Evolutionary conservation across 495 filamentous ascomycete species (phyloP), one percentile per base, ranked within the genome.

Genomic region (Xylaria telfairii): DNA sequence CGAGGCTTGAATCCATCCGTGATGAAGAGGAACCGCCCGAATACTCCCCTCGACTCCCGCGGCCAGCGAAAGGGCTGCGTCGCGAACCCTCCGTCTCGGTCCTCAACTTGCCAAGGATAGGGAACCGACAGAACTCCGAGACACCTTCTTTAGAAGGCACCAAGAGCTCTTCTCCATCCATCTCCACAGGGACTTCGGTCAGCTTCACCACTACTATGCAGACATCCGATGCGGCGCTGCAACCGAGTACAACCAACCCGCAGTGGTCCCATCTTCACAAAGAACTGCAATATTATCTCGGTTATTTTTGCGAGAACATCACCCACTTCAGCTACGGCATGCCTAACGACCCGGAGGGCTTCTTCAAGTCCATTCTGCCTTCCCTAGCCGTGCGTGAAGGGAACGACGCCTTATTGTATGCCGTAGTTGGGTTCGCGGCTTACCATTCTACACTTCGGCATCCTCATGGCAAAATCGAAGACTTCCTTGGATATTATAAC

Each of bases 401-500:
- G 13, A 78, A 78, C 47, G 92, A 97, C 60, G 91, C 95, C 21
- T 86, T 99, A 15, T 83, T 97, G 42, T 92, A 97, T 77, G 96
- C 94, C 0, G 85, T 98, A 19, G 92, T 93, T n/a, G 94, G 92
- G 32, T 98, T 97, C 77, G 84, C 95, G 0, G 93, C 95, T 19
- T 99, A 97, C 78, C 94, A 95, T 73, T 85, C 92, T 70, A 91
- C 91, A 24, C 77, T 98, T 70, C 85, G 83, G 46, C 87, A 87
- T 54, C 87, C 90, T 5, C 83, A 88, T 53, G 93, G 91, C 15
- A 89, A 88, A 69, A 89, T 97, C 21, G 87, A 90, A 67, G 89
- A 90, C 54, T 99, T 99, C 76, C 82, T 99, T 34, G 88, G 90
- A 70, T 97, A 94, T 78, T 98, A 98, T 81, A 93, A 97, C 78